Evolutionary conservation across 2,329 filamentous ascomycete genomes (phyloP), one percentile per base, ranked within the genome.

Genomic region (Penicillium sp.): DNA sequence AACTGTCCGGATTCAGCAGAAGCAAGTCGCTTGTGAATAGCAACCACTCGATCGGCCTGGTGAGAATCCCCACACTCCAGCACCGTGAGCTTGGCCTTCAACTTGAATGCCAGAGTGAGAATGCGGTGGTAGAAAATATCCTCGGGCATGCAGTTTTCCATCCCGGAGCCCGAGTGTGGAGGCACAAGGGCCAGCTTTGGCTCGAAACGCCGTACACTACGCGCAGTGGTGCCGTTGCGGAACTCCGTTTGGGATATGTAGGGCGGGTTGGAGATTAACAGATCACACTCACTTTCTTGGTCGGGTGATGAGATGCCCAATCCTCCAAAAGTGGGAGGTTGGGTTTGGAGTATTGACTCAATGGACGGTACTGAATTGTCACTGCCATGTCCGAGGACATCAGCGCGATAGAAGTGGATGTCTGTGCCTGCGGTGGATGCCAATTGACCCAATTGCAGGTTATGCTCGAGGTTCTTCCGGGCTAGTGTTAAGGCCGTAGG

Each of bases 181-280:
- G 83, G 84, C 0, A 97, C 90, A 15, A 97, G 80, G 0, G 94
- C 94, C 13, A 90, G 75, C 62, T 79, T 84, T 4, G 94, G 94
- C 75, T 99, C 94, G 70, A 86, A 91, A 45, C 86, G 86, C 17
- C 91, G 84, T 31, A 97, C 93, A 13, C 90, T 93, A 27, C 86
- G 83, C 1, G 82, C 79, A 1, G 89, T 92, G 19, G 84, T 83
- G 39, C 75, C 81, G 39, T 80, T 66, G 6, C 59, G 75, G 67
- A 90, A 92, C 8, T 83, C 84, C 4, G 71, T 64, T 0, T 80
- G 77, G 2, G 92, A 96, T 50, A 97, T 88, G 72, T 97, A 97
- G 0, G 94, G 94, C 17, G 94, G 94, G 68, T 99, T 99, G 1
- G 89, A 89, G 36, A 94, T 83, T 1, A 99, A 75, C 4, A 97